Evolutionary conservation across 2,329 filamentous ascomycete genomes (phyloP).

Genomic region (Lecanosticta acicola): DNA sequence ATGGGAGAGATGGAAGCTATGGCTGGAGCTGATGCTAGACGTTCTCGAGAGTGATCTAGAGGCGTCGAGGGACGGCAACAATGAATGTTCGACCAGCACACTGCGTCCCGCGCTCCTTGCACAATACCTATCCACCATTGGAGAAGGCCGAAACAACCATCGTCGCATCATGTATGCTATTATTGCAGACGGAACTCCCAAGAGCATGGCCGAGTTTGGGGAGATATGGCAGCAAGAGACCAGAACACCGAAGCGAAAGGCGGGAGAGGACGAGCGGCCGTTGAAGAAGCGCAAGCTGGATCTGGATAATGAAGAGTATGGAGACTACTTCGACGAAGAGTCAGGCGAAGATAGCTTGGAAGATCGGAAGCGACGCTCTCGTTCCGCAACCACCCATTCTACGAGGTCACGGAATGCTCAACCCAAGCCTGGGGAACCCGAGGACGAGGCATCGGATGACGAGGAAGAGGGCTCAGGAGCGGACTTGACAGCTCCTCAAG

Average conservation of each 20-base stretch:
- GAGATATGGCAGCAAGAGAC: constrained; percentile 66
- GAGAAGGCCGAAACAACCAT: constrained; percentile 37
- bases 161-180: constrained; percentile 59
- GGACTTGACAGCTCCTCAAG: background rate
- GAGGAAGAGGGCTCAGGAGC: constrained; percentile 4
- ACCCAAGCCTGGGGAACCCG: background rate
- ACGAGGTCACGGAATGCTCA: background rate
- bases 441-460: constrained; percentile 3
- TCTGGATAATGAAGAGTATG: constrained; percentile 46
- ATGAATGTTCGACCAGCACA: constrained; percentile 15
- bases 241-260: constrained; percentile 38
- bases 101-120: constrained; percentile 55
- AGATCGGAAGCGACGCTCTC: constrained; percentile 6
- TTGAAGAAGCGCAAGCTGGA: constrained; percentile 46
- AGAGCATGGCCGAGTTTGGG: constrained; percentile 50
- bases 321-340: constrained; percentile 33
- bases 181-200: constrained; percentile 58
- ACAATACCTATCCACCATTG: constrained; percentile 49
- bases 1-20: constrained; percentile 76
- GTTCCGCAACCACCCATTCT: constrained; percentile 13
- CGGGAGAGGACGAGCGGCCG: constrained; percentile 54
- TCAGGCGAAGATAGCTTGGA: constrained; percentile 20
- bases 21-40: constrained; percentile 74
- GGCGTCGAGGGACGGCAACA: constrained; percentile 39
- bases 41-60: constrained; percentile 67